Base-by-base conservation (phyloP, 805 yeast genomes). In the Saturnispora quitensis region DNA sequence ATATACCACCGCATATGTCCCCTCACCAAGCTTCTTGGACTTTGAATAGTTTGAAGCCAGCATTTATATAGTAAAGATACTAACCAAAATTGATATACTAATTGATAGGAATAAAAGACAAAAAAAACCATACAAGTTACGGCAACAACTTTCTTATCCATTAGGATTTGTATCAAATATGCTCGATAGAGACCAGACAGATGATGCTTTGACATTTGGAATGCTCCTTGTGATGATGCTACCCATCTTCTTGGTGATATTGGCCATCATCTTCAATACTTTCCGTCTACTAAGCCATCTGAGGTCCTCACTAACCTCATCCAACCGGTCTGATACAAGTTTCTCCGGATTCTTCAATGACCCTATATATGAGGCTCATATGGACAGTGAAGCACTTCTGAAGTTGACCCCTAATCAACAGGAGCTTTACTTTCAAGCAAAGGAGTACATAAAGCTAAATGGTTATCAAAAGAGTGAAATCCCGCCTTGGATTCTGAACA, bases 1-100 rank as follows among this genome's bases (percentile, higher is more conserved):
- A 61, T 83, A 89, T 5, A 93, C 99, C 51, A 90, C 95, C 45
- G 99, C 99, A 71, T 91, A 93, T 0, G 99, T 93, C 68, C 99
- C 99, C 70, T 93, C 99, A 63, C 99, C 99, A 28, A 93, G 97
- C 64, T 89, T 90, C 58, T 78, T 81, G 52, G 89, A 96, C 55
- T 70, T 71, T 5, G 70, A 56, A 49, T 71, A 71, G 28, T 64
- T 57, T 3, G 58, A 18, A 4, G 47, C 43, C 47, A 43, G 22
- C 42, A 38, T 38, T 13, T 38, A 31, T 13, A 12, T 31, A 31
- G 13, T 31, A 31, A 13, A 31, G 34, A 2, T 3, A 31, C 15
- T 31, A 13, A 6, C 15, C 15, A 12, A 31, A 12, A 2, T 31
- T 4, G 34, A 12, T 31, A 10, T 31, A 25, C 12, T 13, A 31